Evolutionary conservation across 1,284 basidiomycete species (phyloP).

Genomic region (Heliocybe sulcata): DNA sequence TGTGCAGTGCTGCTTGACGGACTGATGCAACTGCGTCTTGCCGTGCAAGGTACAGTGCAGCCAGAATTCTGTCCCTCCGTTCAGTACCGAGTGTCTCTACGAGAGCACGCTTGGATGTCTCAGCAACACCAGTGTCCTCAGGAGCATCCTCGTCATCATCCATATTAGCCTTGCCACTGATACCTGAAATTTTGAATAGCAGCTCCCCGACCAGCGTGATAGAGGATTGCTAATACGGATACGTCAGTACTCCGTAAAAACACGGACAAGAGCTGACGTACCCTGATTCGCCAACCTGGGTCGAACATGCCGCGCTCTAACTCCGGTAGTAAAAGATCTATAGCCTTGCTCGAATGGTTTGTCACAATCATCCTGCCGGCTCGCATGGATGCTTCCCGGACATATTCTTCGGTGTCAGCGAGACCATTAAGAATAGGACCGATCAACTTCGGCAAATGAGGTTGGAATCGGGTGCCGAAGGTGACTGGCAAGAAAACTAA

Average conservation of each 20-base stretch:
- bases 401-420: slow-evolving; percentile 91
- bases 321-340: slow-evolving; percentile 92
- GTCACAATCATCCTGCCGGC: slow-evolving; percentile 99
- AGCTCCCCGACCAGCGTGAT: slow-evolving; percentile 95
- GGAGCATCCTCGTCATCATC: slow-evolving; percentile 75
- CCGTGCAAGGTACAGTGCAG: slow-evolving; percentile 88
- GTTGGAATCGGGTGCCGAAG: slow-evolving; percentile 93
- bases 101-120: slow-evolving; percentile 80
- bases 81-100: slow-evolving; percentile 86
- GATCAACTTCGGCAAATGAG: slow-evolving; percentile 93
- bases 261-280: slow-evolving; percentile 30
- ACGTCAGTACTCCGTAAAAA: slow-evolving; percentile 5
- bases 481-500: slow-evolving; percentile 96
- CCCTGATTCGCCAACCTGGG: slow-evolving; percentile 89
- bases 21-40: slow-evolving; percentile 92
- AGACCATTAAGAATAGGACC: slow-evolving; percentile 90
- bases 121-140: slow-evolving; percentile 57
- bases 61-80: slow-evolving; percentile 85
- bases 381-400: slow-evolving; percentile 94
- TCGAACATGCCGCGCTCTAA: slow-evolving; percentile 96
- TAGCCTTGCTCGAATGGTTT: slow-evolving; percentile 90
- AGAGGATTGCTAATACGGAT: slow-evolving; percentile 69
- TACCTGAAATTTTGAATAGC: slow-evolving; percentile 97
- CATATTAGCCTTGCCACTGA: slow-evolving; percentile 84
- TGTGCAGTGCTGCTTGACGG: slow-evolving; percentile 88